Evolutionary conservation across 768 basidiomycete species (phyloP).

Genomic region (Auricularia sp.): DNA sequence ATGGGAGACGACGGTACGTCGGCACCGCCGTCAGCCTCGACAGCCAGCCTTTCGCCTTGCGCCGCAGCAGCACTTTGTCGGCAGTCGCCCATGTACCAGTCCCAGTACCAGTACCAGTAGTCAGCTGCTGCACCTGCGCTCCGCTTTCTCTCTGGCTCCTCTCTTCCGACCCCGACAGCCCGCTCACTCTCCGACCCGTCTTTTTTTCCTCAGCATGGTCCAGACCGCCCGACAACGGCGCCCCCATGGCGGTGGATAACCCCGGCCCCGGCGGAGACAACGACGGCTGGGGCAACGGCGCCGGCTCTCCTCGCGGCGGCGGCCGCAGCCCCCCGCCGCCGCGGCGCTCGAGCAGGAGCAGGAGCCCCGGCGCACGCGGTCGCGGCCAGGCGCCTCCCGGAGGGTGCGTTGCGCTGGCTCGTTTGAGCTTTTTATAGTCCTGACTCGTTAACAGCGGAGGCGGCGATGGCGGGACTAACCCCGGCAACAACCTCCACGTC

Average conservation of each 20-base stretch:
- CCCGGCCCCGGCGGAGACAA: slow-evolving; percentile 35
- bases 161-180: slow-evolving; percentile 5
- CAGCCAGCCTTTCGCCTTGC: slow-evolving; percentile 4
- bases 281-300: slow-evolving; percentile 14
- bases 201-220: slow-evolving; percentile 19
- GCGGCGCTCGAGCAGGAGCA: slow-evolving; percentile 66
- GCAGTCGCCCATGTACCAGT: slow-evolving; percentile 1
- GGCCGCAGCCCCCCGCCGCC: slow-evolving; percentile 38
- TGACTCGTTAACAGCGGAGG: slow-evolving; percentile 9
- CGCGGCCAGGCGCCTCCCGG: slow-evolving; percentile 4
- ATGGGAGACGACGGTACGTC: slow-evolving; percentile 13
- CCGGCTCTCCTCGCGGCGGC: slow-evolving; percentile 36
- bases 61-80: slow-evolving; percentile 1
- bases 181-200: slow-evolving; percentile 5
- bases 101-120: slow-evolving; percentile 6
- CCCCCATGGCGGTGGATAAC: slow-evolving; percentile 45
- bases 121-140: slow-evolving; percentile 3
- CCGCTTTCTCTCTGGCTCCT: slow-evolving; percentile 5
- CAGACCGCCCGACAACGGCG: slow-evolving; percentile 50
- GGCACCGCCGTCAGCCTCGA: slow-evolving; percentile 6
- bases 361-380: slow-evolving; percentile 53
- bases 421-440: slow-evolving; percentile 4
- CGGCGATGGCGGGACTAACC: slow-evolving; percentile 36
- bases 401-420: slow-evolving; percentile 7
- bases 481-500: slow-evolving; percentile 59